Conservation (phyloP, 1,139 yeast genomes). For the Kodamaea plutei region DNA sequence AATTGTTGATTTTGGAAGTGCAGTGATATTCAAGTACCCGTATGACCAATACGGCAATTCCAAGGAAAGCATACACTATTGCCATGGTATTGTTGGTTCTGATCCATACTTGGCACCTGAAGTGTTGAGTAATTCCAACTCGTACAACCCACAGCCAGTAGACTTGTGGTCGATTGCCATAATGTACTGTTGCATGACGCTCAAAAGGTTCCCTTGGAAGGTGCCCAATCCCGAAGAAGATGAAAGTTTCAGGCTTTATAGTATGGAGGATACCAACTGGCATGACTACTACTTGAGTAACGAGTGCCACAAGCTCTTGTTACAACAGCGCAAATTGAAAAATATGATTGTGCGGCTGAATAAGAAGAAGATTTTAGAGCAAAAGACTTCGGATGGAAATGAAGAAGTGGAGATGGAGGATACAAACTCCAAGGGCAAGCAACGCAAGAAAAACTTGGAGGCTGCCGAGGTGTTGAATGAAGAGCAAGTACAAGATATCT, state of each 20-base stretch:
- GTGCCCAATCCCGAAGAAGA: constrained; percentile 81
- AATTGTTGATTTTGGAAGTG: constrained; percentile 93
- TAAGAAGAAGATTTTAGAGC: constrained; percentile 27
- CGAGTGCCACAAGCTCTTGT: constrained; percentile 45
- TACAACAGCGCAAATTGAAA: constrained; percentile 44
- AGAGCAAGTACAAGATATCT: constrained; percentile 31
- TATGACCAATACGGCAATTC: constrained; percentile 53
- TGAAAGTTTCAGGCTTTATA: constrained; percentile 66
- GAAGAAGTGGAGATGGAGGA: constrained; percentile 7
- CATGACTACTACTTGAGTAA: constrained; percentile 50
- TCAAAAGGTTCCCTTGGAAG: constrained; percentile 96
- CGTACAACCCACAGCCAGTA: constrained; percentile 88
- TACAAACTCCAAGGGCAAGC: constrained; percentile 3
- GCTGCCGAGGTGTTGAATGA: constrained; percentile 30
- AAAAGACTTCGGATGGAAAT: constrained; percentile 10
- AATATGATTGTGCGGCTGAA: constrained; percentile 42
- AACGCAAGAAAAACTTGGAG: constrained; percentile 11
- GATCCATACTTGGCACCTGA: constrained; percentile 99
- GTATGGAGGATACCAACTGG: constrained; percentile 52
- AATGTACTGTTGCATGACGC: constrained; percentile 91
- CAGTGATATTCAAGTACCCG: constrained; percentile 91
- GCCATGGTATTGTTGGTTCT: constrained; percentile 94
- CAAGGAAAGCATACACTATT: constrained; percentile 63
- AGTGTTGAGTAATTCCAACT: constrained; percentile 61
- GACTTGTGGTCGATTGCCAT: constrained; percentile 96